Evolutionary conservation across 257 asterid genomes (phyloP), one percentile per base, ranked within the genome.

Genomic region (Prunella vulgaris): DNA sequence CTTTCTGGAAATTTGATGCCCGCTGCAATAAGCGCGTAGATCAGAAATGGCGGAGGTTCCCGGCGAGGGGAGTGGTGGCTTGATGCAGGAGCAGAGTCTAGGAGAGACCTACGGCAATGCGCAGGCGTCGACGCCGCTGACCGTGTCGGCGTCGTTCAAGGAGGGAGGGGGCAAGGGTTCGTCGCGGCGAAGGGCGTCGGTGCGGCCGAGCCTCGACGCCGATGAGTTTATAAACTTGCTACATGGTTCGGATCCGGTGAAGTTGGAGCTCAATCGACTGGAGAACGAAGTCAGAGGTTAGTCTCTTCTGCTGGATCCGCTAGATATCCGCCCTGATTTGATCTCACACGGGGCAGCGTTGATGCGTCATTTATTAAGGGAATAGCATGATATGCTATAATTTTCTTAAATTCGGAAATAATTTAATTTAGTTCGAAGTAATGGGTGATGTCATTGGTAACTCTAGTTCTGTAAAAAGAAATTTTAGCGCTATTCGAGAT

Each of bases 221-320:
- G 99, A 94, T 37, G 99, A 94, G 81, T 91, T 94, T 67, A 74
- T 94, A 37, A 94, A 89, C 79, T 74, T 91, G 73, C 92, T 94
- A 69, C 99, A 94, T 69, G 99, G 99, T 32, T 94, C 99, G 95
- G 99, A 94, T 94, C 99, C 99, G 90, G 97, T 94, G 83, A 91
- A 86, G 87, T 17, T 94, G 79, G 99, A 94, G 92, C 99, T 94
- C 74, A 94, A 91, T 83, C 95, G 99, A 44, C 96, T 94, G 35
- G 99, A 94, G 87, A 94, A 94, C 57, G 98, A 91, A 81, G 90
- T 94, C 88, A 87, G 97, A 91, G 98, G 99, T 91, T 42, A 53
- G 95, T 84, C 78, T 77, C 76, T 74, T 32, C 75, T 57, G 86
- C 83, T 85, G 89, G 97, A 88, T 91, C 95, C 95, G 48, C 78